Percentiles rank a stretch among this genome's conserved stretches.
These are phyloP conservation scores for Sphagnum contortum DNA, from an alignment of 225 moss, liverwort and hornwort species.

Conservation along the genomic window DNA sequence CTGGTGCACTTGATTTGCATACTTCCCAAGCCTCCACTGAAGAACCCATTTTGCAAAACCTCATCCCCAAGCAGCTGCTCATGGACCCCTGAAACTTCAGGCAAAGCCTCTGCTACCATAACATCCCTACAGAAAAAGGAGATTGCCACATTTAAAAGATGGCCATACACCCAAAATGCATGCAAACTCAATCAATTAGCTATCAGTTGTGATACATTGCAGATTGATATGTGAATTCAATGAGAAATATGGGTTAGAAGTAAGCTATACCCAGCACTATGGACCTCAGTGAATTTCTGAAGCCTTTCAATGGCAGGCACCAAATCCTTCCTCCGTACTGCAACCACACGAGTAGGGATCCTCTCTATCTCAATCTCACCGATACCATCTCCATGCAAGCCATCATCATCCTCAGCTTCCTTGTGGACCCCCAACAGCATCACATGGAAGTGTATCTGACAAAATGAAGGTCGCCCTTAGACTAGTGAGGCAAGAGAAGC, in stretches of 20 bases:
- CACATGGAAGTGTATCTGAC: constrained; percentile 83
- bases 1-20: constrained; percentile 57
- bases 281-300: constrained; percentile 66
- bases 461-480: neutral
- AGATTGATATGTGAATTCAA: no score
- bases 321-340: constrained; percentile 84
- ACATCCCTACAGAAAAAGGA: constrained; percentile 30
- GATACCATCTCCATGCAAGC: constrained; percentile 18
- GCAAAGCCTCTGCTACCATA: constrained; percentile 39
- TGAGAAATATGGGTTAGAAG: neutral
- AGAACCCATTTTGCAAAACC: constrained; percentile 36
- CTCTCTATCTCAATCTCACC: constrained; percentile 88
- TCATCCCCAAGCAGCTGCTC: constrained; percentile 65
- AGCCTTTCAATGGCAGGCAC: constrained; percentile 90
- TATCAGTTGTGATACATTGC: no score
- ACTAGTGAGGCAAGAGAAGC: no score
- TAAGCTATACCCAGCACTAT: constrained; percentile 60
- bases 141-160: no score
- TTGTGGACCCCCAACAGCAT: constrained; percentile 32
- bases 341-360: constrained; percentile 73
- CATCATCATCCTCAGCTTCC: constrained; percentile 38
- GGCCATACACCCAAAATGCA: no score
- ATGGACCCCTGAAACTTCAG: constrained; percentile 41
- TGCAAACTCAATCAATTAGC: no score
- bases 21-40: constrained; percentile 29